These are phyloP conservation scores for Amphirosellinia nigrospora DNA, from an alignment of 495 filamentous ascomycete species.

Conservation along the genomic window DNA sequence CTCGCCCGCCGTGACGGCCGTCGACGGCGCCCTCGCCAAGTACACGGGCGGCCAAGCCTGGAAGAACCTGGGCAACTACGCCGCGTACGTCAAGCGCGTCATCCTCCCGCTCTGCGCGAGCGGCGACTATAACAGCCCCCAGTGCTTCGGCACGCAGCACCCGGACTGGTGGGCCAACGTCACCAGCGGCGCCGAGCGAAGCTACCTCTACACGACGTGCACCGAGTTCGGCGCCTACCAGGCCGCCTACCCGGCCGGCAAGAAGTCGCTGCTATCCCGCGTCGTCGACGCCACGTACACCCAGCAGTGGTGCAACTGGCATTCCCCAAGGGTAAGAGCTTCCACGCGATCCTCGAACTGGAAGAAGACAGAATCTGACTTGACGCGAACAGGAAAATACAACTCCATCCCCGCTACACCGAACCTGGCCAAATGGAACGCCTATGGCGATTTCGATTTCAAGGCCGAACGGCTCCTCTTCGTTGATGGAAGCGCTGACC, in stretches of 20 bases:
- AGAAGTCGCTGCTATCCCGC: conserved; percentile 46
- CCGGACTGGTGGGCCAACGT: conserved; percentile 44
- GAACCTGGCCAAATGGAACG: conserved; percentile 42
- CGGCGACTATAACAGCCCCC: conserved; percentile 44
- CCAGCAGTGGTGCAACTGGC: conserved; percentile 55
- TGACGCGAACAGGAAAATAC: conserved; percentile 35
- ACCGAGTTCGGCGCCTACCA: conserved; percentile 50
- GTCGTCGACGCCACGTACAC: conserved; percentile 51
- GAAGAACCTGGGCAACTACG: conserved; percentile 53
- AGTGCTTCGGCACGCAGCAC: conserved; percentile 54
- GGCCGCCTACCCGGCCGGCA: conserved; percentile 39
- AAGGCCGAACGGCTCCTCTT: conserved; percentile 46
- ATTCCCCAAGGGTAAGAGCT: conserved; percentile 36
- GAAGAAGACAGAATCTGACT: background rate
- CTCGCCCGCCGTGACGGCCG: conserved; percentile 40
- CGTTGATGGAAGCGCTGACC: conserved; percentile 49
- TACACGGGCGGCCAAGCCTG: conserved; percentile 50
- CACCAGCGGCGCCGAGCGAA: conserved; percentile 37
- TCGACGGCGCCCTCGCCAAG: conserved; percentile 45
- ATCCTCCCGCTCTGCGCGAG: conserved; percentile 47
- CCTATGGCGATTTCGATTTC: conserved; percentile 47
- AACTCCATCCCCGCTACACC: conserved; percentile 47
- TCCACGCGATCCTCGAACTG: background rate
- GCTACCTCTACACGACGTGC: conserved; percentile 51
- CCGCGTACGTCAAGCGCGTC: conserved; percentile 47